Evolutionary conservation across 805 yeast genomes (phyloP).

Genomic region (Schwanniomyces vanrijiae): DNA sequence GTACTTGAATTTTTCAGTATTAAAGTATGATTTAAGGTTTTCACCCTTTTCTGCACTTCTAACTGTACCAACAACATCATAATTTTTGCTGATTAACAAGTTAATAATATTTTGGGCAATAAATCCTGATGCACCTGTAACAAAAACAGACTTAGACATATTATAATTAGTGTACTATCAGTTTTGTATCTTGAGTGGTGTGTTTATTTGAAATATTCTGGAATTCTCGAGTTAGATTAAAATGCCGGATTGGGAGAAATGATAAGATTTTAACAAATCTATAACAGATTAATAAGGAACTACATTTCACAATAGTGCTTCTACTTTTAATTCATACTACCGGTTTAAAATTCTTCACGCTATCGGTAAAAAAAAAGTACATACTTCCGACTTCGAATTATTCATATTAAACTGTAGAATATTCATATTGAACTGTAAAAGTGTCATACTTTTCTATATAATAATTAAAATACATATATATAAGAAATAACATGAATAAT

Average conservation of each 20-base stretch:
- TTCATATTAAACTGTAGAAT: too few relatives aligned
- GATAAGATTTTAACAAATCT: neutral
- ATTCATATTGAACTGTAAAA: too few relatives aligned
- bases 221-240: neutral
- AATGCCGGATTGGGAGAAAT: neutral
- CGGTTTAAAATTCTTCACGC: too few relatives aligned
- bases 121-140: constrained; percentile 57
- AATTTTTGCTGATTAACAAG: constrained; percentile 35
- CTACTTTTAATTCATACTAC: too few relatives aligned
- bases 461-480: too few relatives aligned
- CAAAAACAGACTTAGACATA: constrained; percentile 30
- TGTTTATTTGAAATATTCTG: neutral
- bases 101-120: constrained; percentile 53
- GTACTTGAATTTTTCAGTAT: constrained; percentile 19
- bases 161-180: neutral
- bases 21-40: constrained; percentile 25
- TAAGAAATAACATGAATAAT: too few relatives aligned
- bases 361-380: too few relatives aligned
- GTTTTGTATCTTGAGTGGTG: too few relatives aligned
- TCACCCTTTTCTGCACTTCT: constrained; percentile 47
- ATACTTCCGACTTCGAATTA: too few relatives aligned
- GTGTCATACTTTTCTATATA: too few relatives aligned
- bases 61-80: constrained; percentile 52
- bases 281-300: neutral
- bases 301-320: neutral